phyloP scores from a whole-genome alignment of 2,329 filamentous ascomycete species.

The Atkinsonella texensis region DNA sequence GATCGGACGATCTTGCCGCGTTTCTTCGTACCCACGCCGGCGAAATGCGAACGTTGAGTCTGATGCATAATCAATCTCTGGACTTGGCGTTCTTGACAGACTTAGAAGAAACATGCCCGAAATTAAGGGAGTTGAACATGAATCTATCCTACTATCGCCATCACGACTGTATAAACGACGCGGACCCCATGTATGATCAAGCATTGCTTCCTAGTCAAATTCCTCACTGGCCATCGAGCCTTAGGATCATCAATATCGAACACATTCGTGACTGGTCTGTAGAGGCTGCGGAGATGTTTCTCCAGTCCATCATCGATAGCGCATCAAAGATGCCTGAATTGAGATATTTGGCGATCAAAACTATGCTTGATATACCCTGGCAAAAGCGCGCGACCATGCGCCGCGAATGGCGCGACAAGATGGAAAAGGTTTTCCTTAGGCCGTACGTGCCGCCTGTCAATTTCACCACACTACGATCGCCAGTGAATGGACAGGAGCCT shows the following conservation, averaged over 20 bases:
- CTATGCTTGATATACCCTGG: slow-evolving; percentile 72
- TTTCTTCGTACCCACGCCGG: slow-evolving; percentile 59
- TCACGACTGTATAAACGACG: slow-evolving; percentile 55
- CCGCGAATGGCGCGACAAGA: slow-evolving; percentile 60
- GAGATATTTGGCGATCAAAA: slow-evolving; percentile 58
- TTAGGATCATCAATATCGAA: slow-evolving; percentile 62
- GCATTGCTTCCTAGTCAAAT: slow-evolving; percentile 52
- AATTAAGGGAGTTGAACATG: slow-evolving; percentile 58
- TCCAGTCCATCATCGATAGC: slow-evolving; percentile 63
- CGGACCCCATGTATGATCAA: slow-evolving; percentile 61
- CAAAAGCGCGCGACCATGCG: slow-evolving; percentile 70
- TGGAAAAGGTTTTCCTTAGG: slow-evolving; percentile 55
- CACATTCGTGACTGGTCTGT: slow-evolving; percentile 66
- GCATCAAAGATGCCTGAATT: slow-evolving; percentile 55
- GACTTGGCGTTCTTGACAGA: slow-evolving; percentile 61
- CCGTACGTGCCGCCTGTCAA: slow-evolving; percentile 27
- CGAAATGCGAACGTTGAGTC: slow-evolving; percentile 51
- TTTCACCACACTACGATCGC: slow-evolving; percentile 13
- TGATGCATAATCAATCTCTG: slow-evolving; percentile 71
- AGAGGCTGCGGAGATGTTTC: slow-evolving; percentile 61
- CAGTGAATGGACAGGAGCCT: slow-evolving; percentile 5
- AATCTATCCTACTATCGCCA: slow-evolving; percentile 69
- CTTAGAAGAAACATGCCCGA: slow-evolving; percentile 56
- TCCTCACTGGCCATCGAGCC: slow-evolving; percentile 64
- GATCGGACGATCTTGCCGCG: slow-evolving; percentile 48